These are phyloP conservation scores for Cordyceps cateniannulata DNA, from an alignment of 2,329 filamentous ascomycete genomes.

Conservation along the genomic window DNA sequence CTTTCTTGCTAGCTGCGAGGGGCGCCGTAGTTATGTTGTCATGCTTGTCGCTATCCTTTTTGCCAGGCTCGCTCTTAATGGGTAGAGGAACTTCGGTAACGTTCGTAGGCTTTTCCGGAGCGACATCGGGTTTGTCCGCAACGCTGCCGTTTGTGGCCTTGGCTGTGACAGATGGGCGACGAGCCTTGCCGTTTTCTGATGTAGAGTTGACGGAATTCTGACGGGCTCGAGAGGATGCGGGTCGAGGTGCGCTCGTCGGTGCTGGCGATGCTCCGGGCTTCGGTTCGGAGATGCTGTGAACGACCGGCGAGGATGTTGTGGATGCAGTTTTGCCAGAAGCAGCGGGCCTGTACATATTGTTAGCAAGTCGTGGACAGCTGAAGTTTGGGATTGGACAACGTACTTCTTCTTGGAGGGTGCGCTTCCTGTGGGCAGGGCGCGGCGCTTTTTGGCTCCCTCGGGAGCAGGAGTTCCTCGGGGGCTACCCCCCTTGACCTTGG, in stretches of 20 bases:
- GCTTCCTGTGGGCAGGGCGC: slow-evolving; percentile 57
- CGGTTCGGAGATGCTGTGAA: slow-evolving; percentile 60
- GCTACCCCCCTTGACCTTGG: slow-evolving; percentile 56
- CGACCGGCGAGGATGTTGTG: slow-evolving; percentile 68
- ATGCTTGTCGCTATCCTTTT: slow-evolving; percentile 27
- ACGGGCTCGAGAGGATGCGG: slow-evolving; percentile 63
- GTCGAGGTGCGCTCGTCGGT: slow-evolving; percentile 49
- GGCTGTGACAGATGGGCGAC: slow-evolving; percentile 54
- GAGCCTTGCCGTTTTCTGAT: slow-evolving; percentile 46
- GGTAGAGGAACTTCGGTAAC: slow-evolving; percentile 39
- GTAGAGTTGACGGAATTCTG: slow-evolving; percentile 66
- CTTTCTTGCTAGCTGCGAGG: slow-evolving; percentile 32
- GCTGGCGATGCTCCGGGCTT: slow-evolving; percentile 53
- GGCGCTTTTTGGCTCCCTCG: slow-evolving; percentile 67
- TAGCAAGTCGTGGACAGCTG: slow-evolving; percentile 11
- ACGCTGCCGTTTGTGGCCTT: slow-evolving; percentile 52
- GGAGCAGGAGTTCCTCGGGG: slow-evolving; percentile 62
- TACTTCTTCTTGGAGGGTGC: slow-evolving; percentile 76
- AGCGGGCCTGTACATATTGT: slow-evolving; percentile 25
- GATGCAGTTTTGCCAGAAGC: slow-evolving; percentile 57
- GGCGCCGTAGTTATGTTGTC: slow-evolving; percentile 20
- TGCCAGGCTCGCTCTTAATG: slow-evolving; percentile 26
- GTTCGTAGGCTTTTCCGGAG: slow-evolving; percentile 39
- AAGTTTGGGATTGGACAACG: slow-evolving; percentile 18
- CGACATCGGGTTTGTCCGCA: slow-evolving; percentile 23